phyloP scores from a whole-genome alignment of 2,329 filamentous ascomycete genomes.

The Paecilomyces fulvus region DNA sequence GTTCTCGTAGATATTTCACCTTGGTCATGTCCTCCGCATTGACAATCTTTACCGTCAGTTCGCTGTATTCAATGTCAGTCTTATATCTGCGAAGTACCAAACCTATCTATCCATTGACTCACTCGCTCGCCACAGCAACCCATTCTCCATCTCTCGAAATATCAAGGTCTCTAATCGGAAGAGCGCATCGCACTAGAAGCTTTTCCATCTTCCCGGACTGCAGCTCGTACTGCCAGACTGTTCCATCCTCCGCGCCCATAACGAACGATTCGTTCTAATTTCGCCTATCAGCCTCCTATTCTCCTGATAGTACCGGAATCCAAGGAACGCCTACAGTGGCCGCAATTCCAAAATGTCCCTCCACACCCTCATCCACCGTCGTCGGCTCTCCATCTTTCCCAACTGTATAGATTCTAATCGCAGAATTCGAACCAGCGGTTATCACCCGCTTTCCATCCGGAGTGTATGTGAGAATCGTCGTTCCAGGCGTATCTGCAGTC shows the following conservation, averaged over 20 bases:
- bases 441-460: conserved; percentile 78
- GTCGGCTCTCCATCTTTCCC: conserved; percentile 86
- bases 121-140: conserved; percentile 94
- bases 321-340: conserved; percentile 46
- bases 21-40: conserved; percentile 68
- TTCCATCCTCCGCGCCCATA: conserved; percentile 86
- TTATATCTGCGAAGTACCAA: background rate
- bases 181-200: conserved; percentile 72
- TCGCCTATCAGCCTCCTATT: conserved; percentile 4
- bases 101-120: conserved; percentile 19
- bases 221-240: conserved; percentile 88
- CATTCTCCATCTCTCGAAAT: conserved; percentile 74
- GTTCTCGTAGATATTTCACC: conserved; percentile 72
- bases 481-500: conserved; percentile 64
- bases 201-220: conserved; percentile 61
- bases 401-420: conserved; percentile 84
- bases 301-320: background rate
- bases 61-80: conserved; percentile 39
- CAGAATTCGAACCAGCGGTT: conserved; percentile 88
- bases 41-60: conserved; percentile 83
- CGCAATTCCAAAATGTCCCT: conserved; percentile 73
- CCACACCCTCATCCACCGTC: conserved; percentile 84
- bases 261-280: conserved; percentile 70
- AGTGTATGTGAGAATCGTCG: conserved; percentile 82
- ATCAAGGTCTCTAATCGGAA: conserved; percentile 78